phyloP scores from a whole-genome alignment of 148 eudicot species.

The Nepenthes mirabilis region DNA sequence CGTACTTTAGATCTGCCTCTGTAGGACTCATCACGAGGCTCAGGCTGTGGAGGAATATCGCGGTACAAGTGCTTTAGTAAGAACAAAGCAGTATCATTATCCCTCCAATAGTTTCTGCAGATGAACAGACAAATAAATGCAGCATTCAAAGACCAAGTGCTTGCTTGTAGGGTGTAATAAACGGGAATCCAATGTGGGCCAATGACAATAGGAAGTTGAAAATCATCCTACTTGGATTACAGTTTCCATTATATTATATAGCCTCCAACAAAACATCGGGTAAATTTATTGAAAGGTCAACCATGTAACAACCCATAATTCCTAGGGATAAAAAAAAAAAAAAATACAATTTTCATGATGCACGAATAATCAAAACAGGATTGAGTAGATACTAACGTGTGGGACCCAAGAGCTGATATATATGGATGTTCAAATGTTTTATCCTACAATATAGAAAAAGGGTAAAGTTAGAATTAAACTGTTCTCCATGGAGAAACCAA shows the following conservation, averaged over 20 bases:
- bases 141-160: too few relatives aligned
- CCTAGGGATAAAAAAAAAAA: background rate
- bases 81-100: conserved; percentile 79
- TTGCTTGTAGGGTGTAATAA: too few relatives aligned
- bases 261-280: too few relatives aligned
- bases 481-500: background rate
- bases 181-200: too few relatives aligned
- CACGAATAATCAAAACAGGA: background rate
- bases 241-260: too few relatives aligned
- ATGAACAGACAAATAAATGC: background rate
- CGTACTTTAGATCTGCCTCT: too few relatives aligned
- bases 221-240: too few relatives aligned
- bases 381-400: conserved; percentile 54
- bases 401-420: conserved; percentile 76
- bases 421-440: conserved; percentile 93
- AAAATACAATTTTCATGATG: background rate
- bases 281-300: too few relatives aligned
- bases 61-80: conserved; percentile 74
- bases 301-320: background rate
- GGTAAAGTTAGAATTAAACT: background rate
- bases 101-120: conserved; percentile 92
- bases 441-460: conserved; percentile 42
- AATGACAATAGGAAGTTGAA: too few relatives aligned
- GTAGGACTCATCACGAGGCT: background rate
- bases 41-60: conserved; percentile 52